phyloP scores from a whole-genome alignment of 345 rosid genomes.

The Salix suchowensis region DNA sequence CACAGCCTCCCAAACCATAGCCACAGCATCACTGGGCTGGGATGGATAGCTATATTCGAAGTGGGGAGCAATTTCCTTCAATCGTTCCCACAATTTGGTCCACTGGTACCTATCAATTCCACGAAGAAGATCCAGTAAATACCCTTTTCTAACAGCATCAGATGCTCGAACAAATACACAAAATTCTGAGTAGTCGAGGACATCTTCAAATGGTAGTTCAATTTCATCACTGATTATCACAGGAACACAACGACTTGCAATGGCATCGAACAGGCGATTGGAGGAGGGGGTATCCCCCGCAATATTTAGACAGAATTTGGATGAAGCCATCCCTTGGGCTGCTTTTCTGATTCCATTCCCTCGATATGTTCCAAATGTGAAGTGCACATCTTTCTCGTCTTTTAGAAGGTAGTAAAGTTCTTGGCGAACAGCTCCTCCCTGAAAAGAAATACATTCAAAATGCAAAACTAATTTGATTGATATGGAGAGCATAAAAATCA shows the following conservation, averaged over 20 bases:
- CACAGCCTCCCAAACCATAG: conserved; percentile 85
- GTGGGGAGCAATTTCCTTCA: conserved; percentile 50
- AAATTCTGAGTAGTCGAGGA: conserved; percentile 73
- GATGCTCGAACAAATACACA: conserved; percentile 63
- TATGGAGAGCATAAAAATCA: background rate
- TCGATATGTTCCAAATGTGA: conserved; percentile 63
- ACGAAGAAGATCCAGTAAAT: conserved; percentile 57
- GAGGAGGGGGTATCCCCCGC: conserved; percentile 98
- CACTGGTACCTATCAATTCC: conserved; percentile 50
- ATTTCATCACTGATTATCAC: conserved; percentile 82
- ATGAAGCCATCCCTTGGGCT: conserved; percentile 78
- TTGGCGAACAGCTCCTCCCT: conserved; percentile 84
- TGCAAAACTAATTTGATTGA: background rate
- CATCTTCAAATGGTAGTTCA: conserved; percentile 88
- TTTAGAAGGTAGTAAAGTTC: conserved; percentile 81
- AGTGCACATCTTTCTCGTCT: conserved; percentile 84
- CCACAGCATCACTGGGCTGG: conserved; percentile 68
- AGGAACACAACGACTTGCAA: conserved; percentile 81
- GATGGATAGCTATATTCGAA: conserved; percentile 76
- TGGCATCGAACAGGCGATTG: conserved; percentile 85
- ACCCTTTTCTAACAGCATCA: conserved; percentile 64
- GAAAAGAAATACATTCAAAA: background rate
- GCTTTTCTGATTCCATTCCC: conserved; percentile 62
- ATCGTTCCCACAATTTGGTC: conserved; percentile 69
- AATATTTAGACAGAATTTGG: conserved; percentile 82